Base-by-base conservation (phyloP, 805 yeast species). In the Scheffersomyces ergatensis region DNA sequence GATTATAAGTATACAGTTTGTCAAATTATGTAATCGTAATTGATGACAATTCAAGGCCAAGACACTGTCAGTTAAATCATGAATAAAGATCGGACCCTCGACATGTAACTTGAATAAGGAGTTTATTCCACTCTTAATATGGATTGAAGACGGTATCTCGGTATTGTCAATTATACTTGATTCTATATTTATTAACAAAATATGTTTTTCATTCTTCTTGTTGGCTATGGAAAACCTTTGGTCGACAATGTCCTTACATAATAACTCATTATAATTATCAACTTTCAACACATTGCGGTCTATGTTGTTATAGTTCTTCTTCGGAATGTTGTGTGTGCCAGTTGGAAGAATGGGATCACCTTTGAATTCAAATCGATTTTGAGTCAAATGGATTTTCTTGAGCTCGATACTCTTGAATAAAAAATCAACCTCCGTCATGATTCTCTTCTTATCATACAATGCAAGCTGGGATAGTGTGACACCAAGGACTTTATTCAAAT, bases 31-130 rank as follows among this genome's bases (percentile, higher is more conserved):
- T 25, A 63, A 42, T 21, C 71, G 37, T 24, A 54, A 45, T 45
- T 65, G 71, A 43, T 65, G 69, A 36, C 66, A 58, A 19, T 42
- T 38, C 9, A 61, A 18, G 11, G 48, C 30, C 6, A 64, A 29
- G 3, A 51, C 37, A 18, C 49, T 38, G 33, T 60, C 37, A 7
- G 13, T 13, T 16, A 61, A 20, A 31, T 55, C 53, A 20, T 57
- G 62, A 9, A 61, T 37, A 36, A 57, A 57, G 1, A 67, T 49
- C 3, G 72, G 66, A 13, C 72, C 73, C 1, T 46, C 43, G 33
- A 57, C 50, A 2, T 40, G 30, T 1, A 66, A 23, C 3, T 33
- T 23, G 14, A 64, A 25, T 1, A 55, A 23, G 5, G 53, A 48
- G 18, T 50, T 21, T 3, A 5, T 13, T 3, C 53, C 63, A 3